Evolutionary conservation across 129 eudicot species (phyloP).

Genomic region (Flaveria robusta): DNA sequence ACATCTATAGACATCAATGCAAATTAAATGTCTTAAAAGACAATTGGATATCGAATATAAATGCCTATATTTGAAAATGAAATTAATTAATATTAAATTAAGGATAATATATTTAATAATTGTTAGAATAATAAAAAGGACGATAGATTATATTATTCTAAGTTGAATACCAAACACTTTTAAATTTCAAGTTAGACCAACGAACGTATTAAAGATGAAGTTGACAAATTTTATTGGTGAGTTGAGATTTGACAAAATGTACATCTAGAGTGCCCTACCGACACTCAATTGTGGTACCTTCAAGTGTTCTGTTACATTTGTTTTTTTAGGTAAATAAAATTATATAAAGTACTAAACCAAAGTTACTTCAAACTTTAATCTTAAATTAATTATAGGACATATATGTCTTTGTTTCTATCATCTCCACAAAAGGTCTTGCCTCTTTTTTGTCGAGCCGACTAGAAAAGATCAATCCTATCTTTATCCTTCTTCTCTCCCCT

Average conservation of each 20-base stretch:
- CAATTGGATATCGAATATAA: not conserved
- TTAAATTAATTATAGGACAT: too few species aligned
- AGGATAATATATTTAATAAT: constrained; percentile 12
- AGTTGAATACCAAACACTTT: constrained; percentile 10
- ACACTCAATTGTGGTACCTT: constrained; percentile 18
- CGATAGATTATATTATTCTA: constrained; percentile 10
- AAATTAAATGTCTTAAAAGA: not conserved
- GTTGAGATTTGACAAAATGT: constrained; percentile 30
- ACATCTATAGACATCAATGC: not conserved
- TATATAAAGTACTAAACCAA: not conserved
- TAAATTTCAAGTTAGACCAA: constrained; percentile 32
- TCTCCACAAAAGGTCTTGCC: too few species aligned
- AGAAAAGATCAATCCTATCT: too few species aligned
- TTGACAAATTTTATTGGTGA: constrained; percentile 34
- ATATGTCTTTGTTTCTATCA: too few species aligned
- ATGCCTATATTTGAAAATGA: not conserved
- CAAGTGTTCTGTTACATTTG: not conserved
- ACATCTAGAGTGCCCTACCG: constrained; percentile 29
- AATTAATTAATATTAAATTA: not conserved
- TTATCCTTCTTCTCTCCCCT: too few species aligned
- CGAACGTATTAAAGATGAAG: constrained; percentile 23
- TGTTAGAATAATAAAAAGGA: not conserved
- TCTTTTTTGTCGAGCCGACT: too few species aligned
- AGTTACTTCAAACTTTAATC: too few species aligned
- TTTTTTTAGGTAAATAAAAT: not conserved